These are phyloP conservation scores for Agastache rugosa DNA, from an alignment of 257 asterid species.

Conservation along the genomic window DNA sequence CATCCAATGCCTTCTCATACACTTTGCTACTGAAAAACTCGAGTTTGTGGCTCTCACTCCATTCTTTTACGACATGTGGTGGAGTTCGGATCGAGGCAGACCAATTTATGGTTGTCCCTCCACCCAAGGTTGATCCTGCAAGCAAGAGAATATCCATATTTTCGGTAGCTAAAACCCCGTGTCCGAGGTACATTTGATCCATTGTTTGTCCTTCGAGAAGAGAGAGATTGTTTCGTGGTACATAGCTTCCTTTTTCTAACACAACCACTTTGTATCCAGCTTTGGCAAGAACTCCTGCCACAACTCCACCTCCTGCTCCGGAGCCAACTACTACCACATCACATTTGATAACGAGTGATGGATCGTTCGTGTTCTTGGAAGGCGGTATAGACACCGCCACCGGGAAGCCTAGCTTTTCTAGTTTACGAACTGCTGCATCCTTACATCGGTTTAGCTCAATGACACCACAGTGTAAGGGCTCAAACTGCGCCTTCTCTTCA, in stretches of 20 bases:
- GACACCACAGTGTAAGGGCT: conserved; percentile 54
- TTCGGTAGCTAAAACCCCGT: conserved; percentile 55
- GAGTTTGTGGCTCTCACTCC: conserved; percentile 54
- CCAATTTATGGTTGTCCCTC: conserved; percentile 90
- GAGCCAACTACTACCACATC: conserved; percentile 90
- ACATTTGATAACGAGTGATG: conserved; percentile 57
- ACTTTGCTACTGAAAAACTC: conserved; percentile 53
- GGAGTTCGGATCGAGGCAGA: conserved; percentile 83
- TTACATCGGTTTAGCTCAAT: conserved; percentile 46
- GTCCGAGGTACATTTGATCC: conserved; percentile 79
- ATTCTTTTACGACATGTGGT: conserved; percentile 65
- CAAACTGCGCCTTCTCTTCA: conserved; percentile 21
- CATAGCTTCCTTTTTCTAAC: conserved; percentile 77
- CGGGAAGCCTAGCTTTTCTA: conserved; percentile 52
- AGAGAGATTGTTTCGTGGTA: conserved; percentile 54
- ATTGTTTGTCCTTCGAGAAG: conserved; percentile 74
- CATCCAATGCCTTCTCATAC: conserved; percentile 64
- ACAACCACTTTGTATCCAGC: conserved; percentile 82
- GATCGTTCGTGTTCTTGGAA: conserved; percentile 16
- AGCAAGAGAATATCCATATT: conserved; percentile 63
- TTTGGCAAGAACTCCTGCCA: conserved; percentile 82
- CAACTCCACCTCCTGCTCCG: conserved; percentile 92
- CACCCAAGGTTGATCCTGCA: conserved; percentile 91
- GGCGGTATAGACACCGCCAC: conserved; percentile 46
- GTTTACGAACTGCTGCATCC: conserved; percentile 35